These are phyloP conservation scores for Kregervanrija pseudodelftensis DNA, from an alignment of 805 yeast genomes.

Conservation along the genomic window DNA sequence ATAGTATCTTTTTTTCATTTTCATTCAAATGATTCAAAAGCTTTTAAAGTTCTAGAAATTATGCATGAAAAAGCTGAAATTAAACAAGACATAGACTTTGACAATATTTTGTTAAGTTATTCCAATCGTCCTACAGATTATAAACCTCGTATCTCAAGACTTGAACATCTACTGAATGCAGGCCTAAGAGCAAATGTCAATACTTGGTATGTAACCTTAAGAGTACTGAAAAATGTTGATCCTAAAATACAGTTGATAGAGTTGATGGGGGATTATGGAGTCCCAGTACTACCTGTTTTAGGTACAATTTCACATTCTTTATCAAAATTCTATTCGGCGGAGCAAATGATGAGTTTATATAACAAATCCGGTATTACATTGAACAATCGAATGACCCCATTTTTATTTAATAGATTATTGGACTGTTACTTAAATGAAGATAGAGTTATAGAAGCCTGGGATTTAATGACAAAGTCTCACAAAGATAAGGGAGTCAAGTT, in stretches of 20 bases:
- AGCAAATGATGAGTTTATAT: conserved; percentile 12
- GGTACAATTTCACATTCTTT: conserved; percentile 13
- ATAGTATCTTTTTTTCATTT: conserved; percentile 17
- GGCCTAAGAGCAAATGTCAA: conserved; percentile 16
- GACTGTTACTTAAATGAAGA: conserved; percentile 13
- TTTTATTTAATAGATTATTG: conserved; percentile 17
- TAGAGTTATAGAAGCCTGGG: conserved; percentile 15
- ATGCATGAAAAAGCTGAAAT: conserved; percentile 17
- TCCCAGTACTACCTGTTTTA: conserved; percentile 18
- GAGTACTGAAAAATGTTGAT: conserved; percentile 12
- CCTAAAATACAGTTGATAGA: conserved; percentile 15
- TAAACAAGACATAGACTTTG: conserved; percentile 22
- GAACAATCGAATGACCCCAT: conserved; percentile 8
- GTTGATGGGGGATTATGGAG: conserved; percentile 17
- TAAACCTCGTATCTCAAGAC: conserved; percentile 12
- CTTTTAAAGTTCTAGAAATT: conserved; percentile 12
- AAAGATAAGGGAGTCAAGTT: background rate
- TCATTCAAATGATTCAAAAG: conserved; percentile 11
- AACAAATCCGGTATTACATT: conserved; percentile 8
- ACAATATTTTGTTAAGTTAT: conserved; percentile 19
- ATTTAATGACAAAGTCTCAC: conserved; percentile 4
- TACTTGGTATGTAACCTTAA: conserved; percentile 24
- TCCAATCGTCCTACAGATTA: conserved; percentile 12
- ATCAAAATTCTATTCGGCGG: conserved; percentile 10
- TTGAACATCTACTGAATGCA: conserved; percentile 12